Percentiles rank a stretch among this genome's conserved stretches.
Conservation (phyloP, 75 land plant species). For the Pinus albicaulis region DNA sequence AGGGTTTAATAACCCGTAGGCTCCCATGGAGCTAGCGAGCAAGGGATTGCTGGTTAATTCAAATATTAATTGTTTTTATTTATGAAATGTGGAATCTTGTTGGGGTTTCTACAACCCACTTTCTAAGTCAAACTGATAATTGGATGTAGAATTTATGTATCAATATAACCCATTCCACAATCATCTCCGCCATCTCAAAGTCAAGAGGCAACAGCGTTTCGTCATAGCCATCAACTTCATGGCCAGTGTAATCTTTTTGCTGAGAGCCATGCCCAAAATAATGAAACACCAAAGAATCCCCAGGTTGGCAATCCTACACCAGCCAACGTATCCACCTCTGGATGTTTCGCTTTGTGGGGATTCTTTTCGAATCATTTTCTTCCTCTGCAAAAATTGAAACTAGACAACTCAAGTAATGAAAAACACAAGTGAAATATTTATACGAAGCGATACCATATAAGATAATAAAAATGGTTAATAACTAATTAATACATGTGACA, state of each 20-base stretch:
- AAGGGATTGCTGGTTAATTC: no score
- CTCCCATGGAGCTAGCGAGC: no score
- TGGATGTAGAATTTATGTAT: no score
- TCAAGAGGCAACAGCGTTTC: conserved; percentile 59
- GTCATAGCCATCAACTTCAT: conserved; percentile 59
- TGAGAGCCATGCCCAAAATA: conserved; percentile 66
- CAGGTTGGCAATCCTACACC: conserved; percentile 37
- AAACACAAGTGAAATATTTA: no score
- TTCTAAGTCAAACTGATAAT: no score
- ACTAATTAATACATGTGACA: conserved; percentile 38
- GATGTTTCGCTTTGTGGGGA: conserved; percentile 57
- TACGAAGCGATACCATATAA: no score
- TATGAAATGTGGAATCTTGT: no score
- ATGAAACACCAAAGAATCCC: conserved; percentile 65
- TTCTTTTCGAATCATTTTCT: conserved; percentile 9
- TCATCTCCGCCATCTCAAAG: conserved; percentile 38
- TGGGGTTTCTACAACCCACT: no score
- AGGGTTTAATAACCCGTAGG: no score
- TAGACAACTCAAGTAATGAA: not conserved
- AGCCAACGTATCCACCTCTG: conserved; percentile 47
- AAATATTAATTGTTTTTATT: no score
- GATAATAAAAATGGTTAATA: no score
- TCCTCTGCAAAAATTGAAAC: conserved; percentile 24
- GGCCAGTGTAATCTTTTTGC: conserved; percentile 22
- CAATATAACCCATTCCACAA: no score